phyloP scores from a whole-genome alignment of 257 asterid species.

The Rubia yunnanensis region DNA sequence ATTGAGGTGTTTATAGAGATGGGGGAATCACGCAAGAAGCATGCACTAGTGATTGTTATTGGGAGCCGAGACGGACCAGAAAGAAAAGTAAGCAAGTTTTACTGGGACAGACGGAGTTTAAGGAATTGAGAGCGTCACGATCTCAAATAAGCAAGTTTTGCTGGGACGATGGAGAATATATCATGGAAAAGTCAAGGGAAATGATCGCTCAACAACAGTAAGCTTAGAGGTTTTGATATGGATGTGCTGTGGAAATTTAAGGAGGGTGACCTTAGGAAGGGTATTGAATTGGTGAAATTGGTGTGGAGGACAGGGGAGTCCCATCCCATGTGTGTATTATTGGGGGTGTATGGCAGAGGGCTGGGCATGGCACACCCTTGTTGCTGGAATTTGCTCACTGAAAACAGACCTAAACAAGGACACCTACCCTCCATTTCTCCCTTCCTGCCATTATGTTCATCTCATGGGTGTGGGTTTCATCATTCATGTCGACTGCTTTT shows the following conservation, averaged over 20 bases:
- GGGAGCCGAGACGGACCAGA: no score
- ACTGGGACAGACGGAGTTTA: constrained; percentile 15
- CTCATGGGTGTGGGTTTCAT: neutral
- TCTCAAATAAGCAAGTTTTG: no score
- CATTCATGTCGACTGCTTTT: neutral
- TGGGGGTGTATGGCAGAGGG: constrained; percentile 21
- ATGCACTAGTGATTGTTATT: constrained; percentile 8
- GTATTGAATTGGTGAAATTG: neutral
- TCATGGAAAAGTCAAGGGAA: no score
- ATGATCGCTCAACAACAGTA: constrained; percentile 64
- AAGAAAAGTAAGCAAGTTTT: neutral
- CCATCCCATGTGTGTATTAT: constrained; percentile 52
- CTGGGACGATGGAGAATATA: no score
- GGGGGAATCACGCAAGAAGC: constrained; percentile 13
- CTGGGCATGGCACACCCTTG: constrained; percentile 31
- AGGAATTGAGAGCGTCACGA: constrained; percentile 34
- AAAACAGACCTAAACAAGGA: constrained; percentile 6
- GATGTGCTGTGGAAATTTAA: constrained; percentile 45
- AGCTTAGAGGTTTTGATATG: constrained; percentile 42
- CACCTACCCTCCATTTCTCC: neutral
- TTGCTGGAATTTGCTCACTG: constrained; percentile 38
- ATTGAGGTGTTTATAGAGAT: neutral
- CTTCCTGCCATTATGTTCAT: neutral
- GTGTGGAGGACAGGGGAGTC: constrained; percentile 21
- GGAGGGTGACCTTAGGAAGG: neutral